Evolutionary conservation across 768 basidiomycete species (phyloP).

Genomic region (Amanita muscaria): DNA sequence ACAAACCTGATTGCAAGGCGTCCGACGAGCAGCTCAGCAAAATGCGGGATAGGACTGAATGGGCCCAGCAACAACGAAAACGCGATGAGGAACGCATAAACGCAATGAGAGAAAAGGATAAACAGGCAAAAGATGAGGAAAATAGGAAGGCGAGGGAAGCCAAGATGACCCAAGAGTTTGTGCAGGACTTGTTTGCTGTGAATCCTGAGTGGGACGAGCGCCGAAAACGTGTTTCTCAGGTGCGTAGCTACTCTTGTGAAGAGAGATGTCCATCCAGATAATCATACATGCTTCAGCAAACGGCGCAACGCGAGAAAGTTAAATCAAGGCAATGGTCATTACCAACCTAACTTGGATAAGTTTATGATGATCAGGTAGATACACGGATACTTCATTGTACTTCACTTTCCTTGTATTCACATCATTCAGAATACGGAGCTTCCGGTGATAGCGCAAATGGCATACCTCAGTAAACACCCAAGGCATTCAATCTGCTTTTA

Average conservation of each 20-base stretch:
- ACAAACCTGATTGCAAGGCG: background rate
- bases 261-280: background rate
- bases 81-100: constrained; percentile 43
- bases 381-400: too few species aligned
- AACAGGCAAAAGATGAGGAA: constrained; percentile 28
- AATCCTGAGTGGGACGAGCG: constrained; percentile 60
- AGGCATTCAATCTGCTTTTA: constrained; percentile 47
- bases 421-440: background rate
- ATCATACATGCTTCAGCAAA: background rate
- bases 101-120: constrained; percentile 23
- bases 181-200: constrained; percentile 42
- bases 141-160: constrained; percentile 24
- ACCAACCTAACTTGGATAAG: background rate
- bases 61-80: constrained; percentile 42
- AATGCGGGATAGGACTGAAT: constrained; percentile 42
- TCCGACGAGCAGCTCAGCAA: constrained; percentile 18
- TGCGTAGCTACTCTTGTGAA: constrained; percentile 16
- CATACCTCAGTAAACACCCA: constrained; percentile 30
- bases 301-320: background rate
- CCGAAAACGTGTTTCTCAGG: constrained; percentile 41
- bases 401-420: background rate
- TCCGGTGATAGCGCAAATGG: background rate
- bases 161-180: constrained; percentile 42
- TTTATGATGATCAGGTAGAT: too few species aligned
- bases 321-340: background rate